Percentiles rank a stretch among this genome's conserved stretches.
phyloP scores from a whole-genome alignment of 2,329 filamentous ascomycete genomes.

The Grosmannia clavigera region DNA sequence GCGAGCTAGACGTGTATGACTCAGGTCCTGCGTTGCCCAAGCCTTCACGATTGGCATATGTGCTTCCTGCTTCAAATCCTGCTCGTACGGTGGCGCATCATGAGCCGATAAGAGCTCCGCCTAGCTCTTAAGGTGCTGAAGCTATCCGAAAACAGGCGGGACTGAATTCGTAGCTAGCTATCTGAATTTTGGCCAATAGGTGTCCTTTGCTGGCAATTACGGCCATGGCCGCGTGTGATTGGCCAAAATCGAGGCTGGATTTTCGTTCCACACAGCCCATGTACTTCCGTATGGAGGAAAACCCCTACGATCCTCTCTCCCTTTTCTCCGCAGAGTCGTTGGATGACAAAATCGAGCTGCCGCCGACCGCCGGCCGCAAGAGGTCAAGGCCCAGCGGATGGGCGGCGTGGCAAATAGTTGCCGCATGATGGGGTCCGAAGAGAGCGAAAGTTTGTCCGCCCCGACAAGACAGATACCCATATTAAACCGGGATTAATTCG shows the following conservation, averaged over 20 bases:
- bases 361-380: too few relatives aligned
- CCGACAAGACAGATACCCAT: neutral
- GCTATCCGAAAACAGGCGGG: neutral
- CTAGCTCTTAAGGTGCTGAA: neutral
- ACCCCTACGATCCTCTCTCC: neutral
- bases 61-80: neutral
- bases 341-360: neutral
- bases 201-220: neutral
- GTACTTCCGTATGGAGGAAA: too few relatives aligned
- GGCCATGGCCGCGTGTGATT: neutral
- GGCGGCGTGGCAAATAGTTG: neutral
- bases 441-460: neutral
- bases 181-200: neutral
- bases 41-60: too few relatives aligned
- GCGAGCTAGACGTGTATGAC: too few relatives aligned
- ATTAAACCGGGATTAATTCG: neutral
- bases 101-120: neutral
- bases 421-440: neutral
- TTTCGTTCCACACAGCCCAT: neutral
- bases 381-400: too few relatives aligned
- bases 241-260: neutral
- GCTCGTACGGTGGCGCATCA: neutral
- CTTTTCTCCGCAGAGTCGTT: neutral
- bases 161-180: too few relatives aligned
- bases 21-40: too few relatives aligned